A percentile compares a stretch with the other conserved stretches of the same genome.
Conservation (phyloP, 164 flowering plant species). For the Vitis labrusca region DNA sequence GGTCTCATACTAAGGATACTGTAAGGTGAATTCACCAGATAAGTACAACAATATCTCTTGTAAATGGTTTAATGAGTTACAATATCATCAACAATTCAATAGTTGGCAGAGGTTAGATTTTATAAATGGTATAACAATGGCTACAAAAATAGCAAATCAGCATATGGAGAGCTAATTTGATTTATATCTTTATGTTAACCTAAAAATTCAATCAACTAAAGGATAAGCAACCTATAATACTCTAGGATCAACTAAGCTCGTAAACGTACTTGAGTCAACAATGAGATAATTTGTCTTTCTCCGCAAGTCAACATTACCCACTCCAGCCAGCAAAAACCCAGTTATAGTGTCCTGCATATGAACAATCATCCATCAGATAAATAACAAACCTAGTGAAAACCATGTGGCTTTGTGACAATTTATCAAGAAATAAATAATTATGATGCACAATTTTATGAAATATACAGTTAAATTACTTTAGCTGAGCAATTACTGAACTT, state of each 20-base stretch:
- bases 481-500: too few species aligned
- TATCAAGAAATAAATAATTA: too few species aligned
- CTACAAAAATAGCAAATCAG: neutral
- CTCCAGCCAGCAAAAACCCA: conserved; percentile 96
- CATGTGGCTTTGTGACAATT: too few species aligned
- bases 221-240: neutral
- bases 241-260: neutral
- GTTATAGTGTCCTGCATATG: conserved; percentile 72
- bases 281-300: conserved; percentile 96
- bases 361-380: conserved; percentile 5
- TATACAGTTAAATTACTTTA: too few species aligned
- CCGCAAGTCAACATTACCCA: conserved; percentile 91
- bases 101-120: neutral
- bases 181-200: too few species aligned
- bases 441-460: too few species aligned
- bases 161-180: too few species aligned
- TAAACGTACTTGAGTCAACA: conserved; percentile 84
- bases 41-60: neutral
- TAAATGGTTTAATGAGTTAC: neutral
- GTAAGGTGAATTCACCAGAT: too few species aligned
- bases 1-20: too few species aligned
- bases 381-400: neutral
- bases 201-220: neutral
- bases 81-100: neutral
- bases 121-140: neutral